Evolutionary conservation across 257 asterid species (phyloP).

Genomic region (Rehmannia glutinosa): DNA sequence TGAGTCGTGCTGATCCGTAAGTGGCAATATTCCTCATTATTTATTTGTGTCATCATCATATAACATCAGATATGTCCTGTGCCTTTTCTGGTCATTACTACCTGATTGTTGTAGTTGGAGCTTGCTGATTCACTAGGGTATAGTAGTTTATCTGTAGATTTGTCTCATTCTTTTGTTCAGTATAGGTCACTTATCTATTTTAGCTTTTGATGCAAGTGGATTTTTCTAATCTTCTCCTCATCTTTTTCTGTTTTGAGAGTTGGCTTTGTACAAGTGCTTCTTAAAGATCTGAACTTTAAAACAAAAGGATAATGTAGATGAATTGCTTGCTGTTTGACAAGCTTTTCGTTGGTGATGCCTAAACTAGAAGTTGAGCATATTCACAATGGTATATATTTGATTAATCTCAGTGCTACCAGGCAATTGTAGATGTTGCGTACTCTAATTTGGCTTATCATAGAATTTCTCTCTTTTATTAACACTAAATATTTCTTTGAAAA

Average conservation of each 20-base stretch:
- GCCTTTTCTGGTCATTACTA: not conserved
- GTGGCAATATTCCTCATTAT: constrained; percentile 32
- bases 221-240: too few species aligned
- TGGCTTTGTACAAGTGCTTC: not conserved
- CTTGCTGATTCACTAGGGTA: constrained; percentile 9
- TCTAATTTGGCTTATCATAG: not conserved
- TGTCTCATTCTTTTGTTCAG: not conserved
- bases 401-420: not conserved
- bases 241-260: not conserved
- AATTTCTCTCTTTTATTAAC: not conserved
- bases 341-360: not conserved
- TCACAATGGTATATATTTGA: not conserved
- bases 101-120: constrained; percentile 1
- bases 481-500: not conserved
- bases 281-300: not conserved
- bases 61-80: not conserved
- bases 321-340: not conserved
- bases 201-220: too few species aligned
- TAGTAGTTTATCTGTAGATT: not conserved
- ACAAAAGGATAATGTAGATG: not conserved
- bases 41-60: not conserved
- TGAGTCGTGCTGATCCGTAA: constrained; percentile 96
- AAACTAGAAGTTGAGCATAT: not conserved
- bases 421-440: not conserved
- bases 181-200: not conserved